Evolutionary conservation across 2,329 filamentous ascomycete genomes (phyloP), one percentile per base, ranked within the genome.

Genomic region (Claviceps digitariae): DNA sequence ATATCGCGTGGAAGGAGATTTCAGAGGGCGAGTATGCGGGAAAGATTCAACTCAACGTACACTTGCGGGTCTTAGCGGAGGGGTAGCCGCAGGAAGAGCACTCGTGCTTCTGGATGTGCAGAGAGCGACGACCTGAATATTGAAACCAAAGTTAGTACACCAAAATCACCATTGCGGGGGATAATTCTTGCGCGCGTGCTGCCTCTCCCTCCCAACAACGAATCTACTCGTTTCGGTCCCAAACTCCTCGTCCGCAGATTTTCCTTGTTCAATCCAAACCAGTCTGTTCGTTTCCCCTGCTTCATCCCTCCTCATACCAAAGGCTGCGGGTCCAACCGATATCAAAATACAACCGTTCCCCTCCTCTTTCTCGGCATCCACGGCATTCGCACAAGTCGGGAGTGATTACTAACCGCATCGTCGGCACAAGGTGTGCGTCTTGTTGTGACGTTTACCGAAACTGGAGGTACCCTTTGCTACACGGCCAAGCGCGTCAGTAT

Each of bases 91-190:
- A 98, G 63, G 78, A 78, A 66, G 91, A 75, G 81, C 93, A 98
- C 72, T 90, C 94, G 77, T 95, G 86, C 87, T 98, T 98, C 82
- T 98, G 93, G 79, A 97, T 84, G 86, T 98, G 93, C 76, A 96
- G 85, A 69, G 93, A 95, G 73, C 93, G 90, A 73, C 87, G 86
- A 77, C 91, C 90, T 94, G 47, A 1, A 9, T 20, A 20, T 57
- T 17, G 58, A 49, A n/a, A n/a, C n/a, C 54, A 50, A 59, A 20
- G 34, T 54, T 36, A 53, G 51, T 49, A 55, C 20, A 44, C n/a
- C 41, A 21, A 21, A 23, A 23, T 21, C 8, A 23, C 9, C 41
- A 25, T 44, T 13, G 27, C 15, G 4, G 15, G 7, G 10, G 17
- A 15, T 2, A 15, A 31, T 46, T 46, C 17, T 34, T 31, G 23